phyloP scores from a whole-genome alignment of 345 rosid genomes.

The Geranium rotundifolium region DNA sequence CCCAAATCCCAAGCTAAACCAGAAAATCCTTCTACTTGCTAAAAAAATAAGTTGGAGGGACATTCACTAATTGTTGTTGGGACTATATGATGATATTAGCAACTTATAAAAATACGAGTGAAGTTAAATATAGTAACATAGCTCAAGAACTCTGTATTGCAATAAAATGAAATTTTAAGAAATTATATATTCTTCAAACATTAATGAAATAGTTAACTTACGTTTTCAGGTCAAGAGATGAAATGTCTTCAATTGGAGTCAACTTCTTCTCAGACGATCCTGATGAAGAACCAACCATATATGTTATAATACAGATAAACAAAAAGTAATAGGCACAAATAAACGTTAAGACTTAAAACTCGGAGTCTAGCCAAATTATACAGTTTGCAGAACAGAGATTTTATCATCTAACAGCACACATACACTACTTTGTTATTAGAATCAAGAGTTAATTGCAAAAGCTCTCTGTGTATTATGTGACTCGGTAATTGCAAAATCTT shows the following conservation, averaged over 20 bases:
- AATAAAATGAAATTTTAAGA: neutral
- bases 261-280: conserved; percentile 47
- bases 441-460: neutral
- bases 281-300: conserved; percentile 13
- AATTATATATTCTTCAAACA: neutral
- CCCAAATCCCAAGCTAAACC: neutral
- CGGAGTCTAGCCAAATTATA: too few relatives aligned
- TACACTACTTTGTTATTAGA: neutral
- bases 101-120: neutral
- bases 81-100: neutral
- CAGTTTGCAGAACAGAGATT: too few relatives aligned
- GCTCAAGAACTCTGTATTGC: too few relatives aligned
- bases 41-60: neutral
- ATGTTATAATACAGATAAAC: neutral
- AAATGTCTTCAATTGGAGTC: conserved; percentile 49
- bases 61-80: neutral
- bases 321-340: neutral
- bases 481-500: too few relatives aligned
- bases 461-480: too few relatives aligned
- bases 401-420: too few relatives aligned
- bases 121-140: neutral
- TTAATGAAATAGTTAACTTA: conserved; percentile 12
- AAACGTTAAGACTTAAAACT: neutral
- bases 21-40: neutral
- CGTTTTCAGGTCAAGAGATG: conserved; percentile 67